Percentiles rank a stretch among this genome's conserved stretches.
These are phyloP conservation scores for Dorcoceras hygrometricum DNA, from an alignment of 257 asterid genomes.

Conservation along the genomic window DNA sequence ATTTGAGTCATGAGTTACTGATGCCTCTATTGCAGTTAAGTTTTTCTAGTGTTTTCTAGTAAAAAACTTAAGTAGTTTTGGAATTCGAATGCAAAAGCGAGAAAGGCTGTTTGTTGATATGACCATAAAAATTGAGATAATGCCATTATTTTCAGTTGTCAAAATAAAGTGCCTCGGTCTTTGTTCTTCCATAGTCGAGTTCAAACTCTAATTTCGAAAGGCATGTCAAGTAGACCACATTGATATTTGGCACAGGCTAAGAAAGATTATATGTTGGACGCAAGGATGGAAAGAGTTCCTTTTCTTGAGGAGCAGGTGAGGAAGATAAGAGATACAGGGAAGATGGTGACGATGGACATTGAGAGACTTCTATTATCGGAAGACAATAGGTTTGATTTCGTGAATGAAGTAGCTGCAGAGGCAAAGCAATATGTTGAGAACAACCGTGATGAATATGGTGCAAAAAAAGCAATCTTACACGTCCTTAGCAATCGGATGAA, in stretches of 20 bases:
- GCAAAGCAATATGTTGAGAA: constrained; percentile 84
- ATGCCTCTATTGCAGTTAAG: too few species aligned
- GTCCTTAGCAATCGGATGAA: constrained; percentile 91
- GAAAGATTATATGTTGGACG: constrained; percentile 52
- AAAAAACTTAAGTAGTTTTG: too few species aligned
- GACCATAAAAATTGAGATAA: too few species aligned
- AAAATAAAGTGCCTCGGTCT: background rate
- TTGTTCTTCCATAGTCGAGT: background rate
- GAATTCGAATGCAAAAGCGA: too few species aligned
- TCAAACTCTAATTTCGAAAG: background rate
- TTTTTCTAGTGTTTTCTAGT: too few species aligned
- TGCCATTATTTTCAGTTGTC: too few species aligned
- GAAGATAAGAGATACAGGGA: constrained; percentile 68
- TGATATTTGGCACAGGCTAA: constrained; percentile 38
- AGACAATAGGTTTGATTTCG: constrained; percentile 79
- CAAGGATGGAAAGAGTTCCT: constrained; percentile 65
- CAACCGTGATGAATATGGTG: constrained; percentile 89
- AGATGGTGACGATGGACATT: constrained; percentile 65
- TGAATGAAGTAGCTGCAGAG: constrained; percentile 89
- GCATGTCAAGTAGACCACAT: background rate
- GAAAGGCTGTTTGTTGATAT: too few species aligned
- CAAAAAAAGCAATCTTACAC: constrained; percentile 83
- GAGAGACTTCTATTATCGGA: constrained; percentile 73
- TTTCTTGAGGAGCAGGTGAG: constrained; percentile 92
- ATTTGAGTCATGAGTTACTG: too few species aligned